Evolutionary conservation across 78 protist species (phyloP), one percentile per base, ranked within the genome.

Genomic region (Tieghemostelium lacteum): DNA sequence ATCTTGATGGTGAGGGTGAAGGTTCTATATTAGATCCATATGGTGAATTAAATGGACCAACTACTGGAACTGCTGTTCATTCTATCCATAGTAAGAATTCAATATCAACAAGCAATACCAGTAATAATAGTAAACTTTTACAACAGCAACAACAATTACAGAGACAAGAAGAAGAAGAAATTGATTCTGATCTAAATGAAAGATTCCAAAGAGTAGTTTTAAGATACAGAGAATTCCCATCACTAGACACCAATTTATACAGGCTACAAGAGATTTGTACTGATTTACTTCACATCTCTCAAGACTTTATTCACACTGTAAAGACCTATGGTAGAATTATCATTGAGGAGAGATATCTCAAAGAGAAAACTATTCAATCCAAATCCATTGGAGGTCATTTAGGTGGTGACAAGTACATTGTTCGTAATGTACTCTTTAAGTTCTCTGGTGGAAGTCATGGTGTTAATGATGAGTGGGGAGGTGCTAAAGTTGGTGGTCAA

Each of bases 401-500:
- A 22, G 95, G 95, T 33, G 95, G 95, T 57, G 91, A 83, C 42
- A 86, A 74, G 29, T 74, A 66, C 67, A 86, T 86, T 19, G 87
- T 75, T 24, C 65, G 93, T 58, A 75, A 86, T 75, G 86, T 86
- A 42, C 31, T 86, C 10, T 86, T 86, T 33, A 75, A 75, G 72
- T 75, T 86, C 50, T 71, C 87, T 24, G 91, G 91, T 14, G 31
- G 70, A 37, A 63, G 78, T 19, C 75, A 83, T 69, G 78, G 78
- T n/a, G 78, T 83, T 22, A 63, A 83, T 58, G 91, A 70, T 31
- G 91, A 83, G 31, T 83, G 91, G 91, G 91, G 91, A 14, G 92
- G 92, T 16, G 94, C 92, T 8, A 93, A 87, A 58, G 95, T 93
- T 42, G 95, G 94, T 36, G 88, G 95, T 24, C 92, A 93, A 70